Evolutionary conservation across 2,329 filamentous ascomycete genomes (phyloP).

Genomic region (Atkinsonella hypoxylon): DNA sequence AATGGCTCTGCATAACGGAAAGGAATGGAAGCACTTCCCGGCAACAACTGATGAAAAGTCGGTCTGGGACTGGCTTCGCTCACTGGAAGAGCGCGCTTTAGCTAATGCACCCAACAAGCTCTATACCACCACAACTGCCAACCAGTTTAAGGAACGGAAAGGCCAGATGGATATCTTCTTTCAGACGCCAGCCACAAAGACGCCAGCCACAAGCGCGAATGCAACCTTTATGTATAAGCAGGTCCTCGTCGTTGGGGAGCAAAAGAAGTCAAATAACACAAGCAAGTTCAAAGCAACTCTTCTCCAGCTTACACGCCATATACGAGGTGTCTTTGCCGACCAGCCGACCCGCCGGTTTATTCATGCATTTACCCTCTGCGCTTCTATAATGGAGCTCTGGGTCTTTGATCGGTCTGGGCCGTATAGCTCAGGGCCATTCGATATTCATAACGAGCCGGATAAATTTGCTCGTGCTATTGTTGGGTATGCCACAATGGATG

Average conservation of each 20-base stretch:
- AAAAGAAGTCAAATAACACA: slow-evolving; percentile 9
- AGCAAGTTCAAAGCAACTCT: slow-evolving; percentile 10
- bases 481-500: slow-evolving; percentile 11
- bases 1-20: slow-evolving; percentile 7
- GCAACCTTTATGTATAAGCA: slow-evolving; percentile 9
- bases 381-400: slow-evolving; percentile 12
- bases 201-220: background rate
- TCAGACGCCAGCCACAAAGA: slow-evolving; percentile 4
- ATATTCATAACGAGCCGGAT: slow-evolving; percentile 10
- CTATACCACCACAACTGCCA: slow-evolving; percentile 9
- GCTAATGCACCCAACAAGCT: slow-evolving; percentile 9
- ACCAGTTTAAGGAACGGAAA: slow-evolving; percentile 11
- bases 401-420: slow-evolving; percentile 13
- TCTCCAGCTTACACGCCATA: slow-evolving; percentile 10
- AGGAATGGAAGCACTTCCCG: slow-evolving; percentile 10
- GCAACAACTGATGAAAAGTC: slow-evolving; percentile 6
- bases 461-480: slow-evolving; percentile 11
- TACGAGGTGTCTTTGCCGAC: slow-evolving; percentile 8
- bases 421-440: slow-evolving; percentile 10
- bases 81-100: slow-evolving; percentile 6
- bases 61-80: slow-evolving; percentile 3
- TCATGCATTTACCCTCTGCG: slow-evolving; percentile 8
- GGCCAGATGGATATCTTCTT: slow-evolving; percentile 14
- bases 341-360: slow-evolving; percentile 13
- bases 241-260: slow-evolving; percentile 12